Percentiles rank a stretch among this genome's conserved stretches.
Evolutionary conservation across 805 yeast genomes (phyloP).

Genomic region (Lachancea quebecensis): DNA sequence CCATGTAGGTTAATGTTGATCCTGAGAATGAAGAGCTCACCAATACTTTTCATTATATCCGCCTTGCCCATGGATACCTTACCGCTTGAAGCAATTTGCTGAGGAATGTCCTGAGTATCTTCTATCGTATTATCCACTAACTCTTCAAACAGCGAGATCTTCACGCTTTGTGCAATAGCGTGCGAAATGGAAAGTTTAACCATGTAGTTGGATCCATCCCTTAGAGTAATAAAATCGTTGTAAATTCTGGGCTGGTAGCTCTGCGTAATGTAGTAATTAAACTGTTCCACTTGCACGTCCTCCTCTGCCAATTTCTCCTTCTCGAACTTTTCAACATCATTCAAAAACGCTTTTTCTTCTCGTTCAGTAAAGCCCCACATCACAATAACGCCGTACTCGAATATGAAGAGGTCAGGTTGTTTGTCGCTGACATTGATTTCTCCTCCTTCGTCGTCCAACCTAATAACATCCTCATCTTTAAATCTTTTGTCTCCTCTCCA

Average conservation of each 20-base stretch:
- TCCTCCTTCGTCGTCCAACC: conserved; percentile 91
- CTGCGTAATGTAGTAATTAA: conserved; percentile 88
- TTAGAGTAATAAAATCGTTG: conserved; percentile 87
- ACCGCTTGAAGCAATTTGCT: conserved; percentile 90
- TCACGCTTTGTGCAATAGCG: conserved; percentile 92
- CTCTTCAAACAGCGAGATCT: conserved; percentile 92
- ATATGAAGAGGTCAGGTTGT: conserved; percentile 73
- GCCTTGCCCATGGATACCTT: conserved; percentile 90
- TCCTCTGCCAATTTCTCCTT: conserved; percentile 82
- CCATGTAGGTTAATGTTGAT: conserved; percentile 80
- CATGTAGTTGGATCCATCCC: conserved; percentile 88
- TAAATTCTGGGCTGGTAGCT: conserved; percentile 93
- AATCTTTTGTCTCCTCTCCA: conserved; percentile 55
- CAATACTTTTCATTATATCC: conserved; percentile 95
- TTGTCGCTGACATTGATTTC: conserved; percentile 81
- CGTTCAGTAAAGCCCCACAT: conserved; percentile 89
- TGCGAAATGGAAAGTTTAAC: conserved; percentile 87
- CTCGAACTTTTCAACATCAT: conserved; percentile 84
- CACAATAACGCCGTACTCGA: conserved; percentile 96
- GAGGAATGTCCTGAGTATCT: conserved; percentile 95
- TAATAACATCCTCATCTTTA: conserved; percentile 43
- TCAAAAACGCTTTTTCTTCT: conserved; percentile 76
- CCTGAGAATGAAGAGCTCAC: conserved; percentile 84
- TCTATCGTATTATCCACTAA: conserved; percentile 94
- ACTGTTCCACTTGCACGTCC: conserved; percentile 90